Base-by-base conservation (phyloP, 345 rosid genomes). In the Camelina hispida region DNA sequence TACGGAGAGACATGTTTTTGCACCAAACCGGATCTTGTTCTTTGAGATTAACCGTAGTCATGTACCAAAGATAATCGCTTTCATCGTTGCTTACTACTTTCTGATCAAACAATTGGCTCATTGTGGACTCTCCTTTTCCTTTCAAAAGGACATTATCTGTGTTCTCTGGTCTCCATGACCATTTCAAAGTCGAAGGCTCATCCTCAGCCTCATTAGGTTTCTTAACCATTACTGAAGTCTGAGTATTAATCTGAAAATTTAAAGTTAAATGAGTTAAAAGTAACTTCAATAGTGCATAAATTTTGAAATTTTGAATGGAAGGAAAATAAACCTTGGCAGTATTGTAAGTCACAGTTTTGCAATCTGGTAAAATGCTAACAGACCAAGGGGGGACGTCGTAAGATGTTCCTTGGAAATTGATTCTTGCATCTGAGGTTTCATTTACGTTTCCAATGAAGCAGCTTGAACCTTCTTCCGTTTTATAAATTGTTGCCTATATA, bases 1-100 rank as follows among this genome's bases (percentile, higher is more conserved):
- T 72, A 14, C 81, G 80, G 1, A 91, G 46, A 2, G 84, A 79
- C 82, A 81, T 80, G 61, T 83, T 64, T 7, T 79, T 64, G 1
- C 81, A 54, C 86, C 79, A 86, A 4, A 86, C 34, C 1, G 84
- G 82, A 67, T 88, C 88, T 54, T 65, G 44, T 4, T 73, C 65
- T 13, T 86, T 78, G 20, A 83, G 69, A 40, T 86, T 38, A 38
- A 85, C 71, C 70, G 84, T 83, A 18, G 87, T 86, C 52, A 79
- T 88, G 65, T 88, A 86, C 93, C 93, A 88, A 60, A 88, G 77
- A 55, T 88, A 88, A 72, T 88, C 93, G 32, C 85, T 85, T 35
- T 85, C 72, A 38, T 88, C 90, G 63, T 85, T 85, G 58, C 89
- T 80, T 30, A 82, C 77, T 59, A 80, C 77, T 64, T 86, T 85